Evolutionary conservation across 1,139 yeast species (phyloP).

Genomic region (Saccharomyces pastorianus): DNA sequence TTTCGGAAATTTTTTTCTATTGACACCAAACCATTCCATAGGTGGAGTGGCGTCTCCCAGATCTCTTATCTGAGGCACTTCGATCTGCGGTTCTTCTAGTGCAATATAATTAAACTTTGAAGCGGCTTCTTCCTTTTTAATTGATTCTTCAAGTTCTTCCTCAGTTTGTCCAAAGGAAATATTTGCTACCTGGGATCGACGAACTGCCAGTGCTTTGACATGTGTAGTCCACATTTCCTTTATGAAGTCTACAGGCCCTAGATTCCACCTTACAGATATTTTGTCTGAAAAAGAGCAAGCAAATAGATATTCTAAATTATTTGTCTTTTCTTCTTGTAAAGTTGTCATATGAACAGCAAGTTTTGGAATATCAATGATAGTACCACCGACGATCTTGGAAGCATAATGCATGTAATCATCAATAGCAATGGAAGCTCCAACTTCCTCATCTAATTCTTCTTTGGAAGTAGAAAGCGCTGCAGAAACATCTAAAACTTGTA

Average conservation of each 20-base stretch:
- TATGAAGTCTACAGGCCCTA: constrained; percentile 85
- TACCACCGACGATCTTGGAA: constrained; percentile 63
- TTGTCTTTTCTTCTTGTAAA: constrained; percentile 44
- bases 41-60: constrained; percentile 97
- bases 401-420: constrained; percentile 51
- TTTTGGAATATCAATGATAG: constrained; percentile 71
- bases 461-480: constrained; percentile 56
- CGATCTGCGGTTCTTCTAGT: constrained; percentile 67
- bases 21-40: constrained; percentile 93
- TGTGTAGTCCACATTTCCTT: constrained; percentile 88
- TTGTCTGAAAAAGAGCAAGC: constrained; percentile 76
- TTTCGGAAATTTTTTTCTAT: constrained; percentile 76
- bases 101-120: constrained; percentile 57
- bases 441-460: constrained; percentile 41
- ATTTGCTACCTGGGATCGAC: constrained; percentile 35
- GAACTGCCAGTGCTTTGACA: constrained; percentile 45
- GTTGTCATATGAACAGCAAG: constrained; percentile 70
- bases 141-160: constrained; percentile 44
- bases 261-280: constrained; percentile 86
- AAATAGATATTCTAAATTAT: constrained; percentile 55
- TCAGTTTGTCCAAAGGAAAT: constrained; percentile 29
- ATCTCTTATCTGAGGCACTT: constrained; percentile 82
- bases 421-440: constrained; percentile 40
- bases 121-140: constrained; percentile 55
- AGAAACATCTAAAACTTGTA: constrained; percentile 53